A percentile compares a stretch with the other conserved stretches of the same genome.
These are phyloP conservation scores for Exophiala spinifera DNA, from an alignment of 2,329 filamentous ascomycete species.

Conservation along the genomic window DNA sequence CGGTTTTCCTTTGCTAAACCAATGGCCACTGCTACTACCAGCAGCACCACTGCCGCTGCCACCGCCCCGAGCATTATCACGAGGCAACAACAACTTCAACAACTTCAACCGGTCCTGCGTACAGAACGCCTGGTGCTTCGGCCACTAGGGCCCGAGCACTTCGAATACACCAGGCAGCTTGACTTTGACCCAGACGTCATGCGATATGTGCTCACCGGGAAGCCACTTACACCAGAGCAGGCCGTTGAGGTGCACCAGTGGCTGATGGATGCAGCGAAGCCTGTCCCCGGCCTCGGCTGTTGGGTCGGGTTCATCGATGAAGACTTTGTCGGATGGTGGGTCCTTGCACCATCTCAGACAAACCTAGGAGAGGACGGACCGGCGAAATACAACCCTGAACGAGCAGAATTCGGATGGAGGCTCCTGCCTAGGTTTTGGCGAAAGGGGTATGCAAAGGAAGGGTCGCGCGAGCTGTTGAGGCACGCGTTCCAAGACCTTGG, in stretches of 20 bases:
- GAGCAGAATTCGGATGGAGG: background rate
- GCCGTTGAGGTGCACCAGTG: background rate
- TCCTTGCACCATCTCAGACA: background rate
- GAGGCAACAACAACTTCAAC: background rate
- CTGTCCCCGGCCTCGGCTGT: background rate
- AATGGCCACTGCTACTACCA: too few species aligned
- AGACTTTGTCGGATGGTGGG: slow-evolving; percentile 2
- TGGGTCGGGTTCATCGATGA: background rate
- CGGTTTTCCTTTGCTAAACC: too few species aligned
- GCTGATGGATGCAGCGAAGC: background rate
- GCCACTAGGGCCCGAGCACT: background rate
- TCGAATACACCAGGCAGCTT: background rate
- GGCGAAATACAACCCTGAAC: background rate
- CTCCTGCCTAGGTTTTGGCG: background rate
- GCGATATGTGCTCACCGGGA: background rate
- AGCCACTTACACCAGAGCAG: background rate
- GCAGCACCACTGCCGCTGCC: too few species aligned
- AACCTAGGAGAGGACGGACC: background rate
- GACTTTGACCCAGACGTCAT: slow-evolving; percentile 3
- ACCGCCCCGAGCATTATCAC: background rate
- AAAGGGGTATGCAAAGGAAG: background rate
- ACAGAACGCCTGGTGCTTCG: slow-evolving; percentile 1
- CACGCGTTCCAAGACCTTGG: background rate
- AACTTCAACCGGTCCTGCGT: background rate
- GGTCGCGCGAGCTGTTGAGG: background rate